phyloP scores from a whole-genome alignment of 2,329 filamentous ascomycete species.

The Uncinocarpus reesii region DNA sequence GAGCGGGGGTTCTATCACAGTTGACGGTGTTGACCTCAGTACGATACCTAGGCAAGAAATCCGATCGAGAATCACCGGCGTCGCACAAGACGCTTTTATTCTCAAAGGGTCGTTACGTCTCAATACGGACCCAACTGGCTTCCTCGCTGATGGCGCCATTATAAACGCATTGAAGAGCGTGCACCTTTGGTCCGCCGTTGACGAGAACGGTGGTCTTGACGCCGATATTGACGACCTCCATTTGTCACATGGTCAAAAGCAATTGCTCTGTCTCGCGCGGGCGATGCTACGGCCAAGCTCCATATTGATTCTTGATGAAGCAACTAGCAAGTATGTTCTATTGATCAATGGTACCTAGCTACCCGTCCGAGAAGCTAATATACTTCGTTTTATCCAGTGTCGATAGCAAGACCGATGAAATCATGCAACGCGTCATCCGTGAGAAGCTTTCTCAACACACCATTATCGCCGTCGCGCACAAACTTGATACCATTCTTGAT shows the following conservation, averaged over 20 bases:
- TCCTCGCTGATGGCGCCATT: conserved; percentile 26
- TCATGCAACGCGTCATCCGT: conserved; percentile 48
- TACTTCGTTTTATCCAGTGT: conserved; percentile 32
- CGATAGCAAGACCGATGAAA: conserved; percentile 47
- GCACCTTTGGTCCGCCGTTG: conserved; percentile 29
- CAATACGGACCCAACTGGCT: conserved; percentile 33
- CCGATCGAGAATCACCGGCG: conserved; percentile 33
- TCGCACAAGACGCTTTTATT: conserved; percentile 38
- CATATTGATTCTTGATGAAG: conserved; percentile 39
- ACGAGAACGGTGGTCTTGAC: conserved; percentile 33
- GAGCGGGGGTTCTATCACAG: conserved; percentile 31
- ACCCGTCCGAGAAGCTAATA: neutral
- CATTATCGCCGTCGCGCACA: conserved; percentile 49
- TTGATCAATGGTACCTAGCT: neutral
- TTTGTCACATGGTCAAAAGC: conserved; percentile 51
- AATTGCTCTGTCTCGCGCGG: conserved; percentile 53
- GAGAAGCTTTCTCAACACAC: conserved; percentile 48
- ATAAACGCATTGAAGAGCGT: conserved; percentile 31
- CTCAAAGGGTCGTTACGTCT: conserved; percentile 32
- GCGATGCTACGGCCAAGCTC: conserved; percentile 44
- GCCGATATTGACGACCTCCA: conserved; percentile 40
- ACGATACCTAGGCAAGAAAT: conserved; percentile 32
- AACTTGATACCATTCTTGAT: conserved; percentile 39
- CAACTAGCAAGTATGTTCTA: conserved; percentile 30
- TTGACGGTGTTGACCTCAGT: conserved; percentile 36